Base-by-base conservation (phyloP, 208 protist species). In the Trypanosoma lewisi region DNA sequence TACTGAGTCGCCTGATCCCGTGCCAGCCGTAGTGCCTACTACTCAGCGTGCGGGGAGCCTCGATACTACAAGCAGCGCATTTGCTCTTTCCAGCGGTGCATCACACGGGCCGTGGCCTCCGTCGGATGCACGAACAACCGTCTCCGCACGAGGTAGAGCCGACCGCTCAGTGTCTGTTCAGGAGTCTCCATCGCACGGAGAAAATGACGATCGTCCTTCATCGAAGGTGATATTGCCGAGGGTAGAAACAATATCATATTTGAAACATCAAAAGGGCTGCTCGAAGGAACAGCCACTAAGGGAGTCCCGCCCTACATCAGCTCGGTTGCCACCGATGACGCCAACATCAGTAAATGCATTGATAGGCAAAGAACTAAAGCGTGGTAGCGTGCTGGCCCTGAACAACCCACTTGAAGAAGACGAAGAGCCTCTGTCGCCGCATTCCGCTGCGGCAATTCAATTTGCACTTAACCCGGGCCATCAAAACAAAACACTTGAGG, bases 361-460 rank as follows among this genome's bases (percentile, higher is more conserved):
- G 48, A 53, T 36, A n/a, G 59, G 33, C 9, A 63, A 44, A 33
- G 12, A 33, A 49, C 53, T 23, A 66, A 68, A 19, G 37, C 67
- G 28, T 52, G 56, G 49, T 52, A 66, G 41, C 52, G 47, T 50
- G 23, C 25, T 4, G 39, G 68, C 33, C 42, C 50, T 59, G 36
- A 65, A 65, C 34, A 21, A 33, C 25, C 14, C 19, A 23, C 34
- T 36, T 30, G 47, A 56, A 28, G 50, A 72, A 14, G 55, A 72
- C 23, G 53, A 36, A 42, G 67, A 53, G 16, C 37, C 58, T 5
- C 21, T 54, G 21, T 67, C 54, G 11, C 52, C 33, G 50, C 53
- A 33, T 4, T 45, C 25, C 41, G 42, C 27, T 19, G 34, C 67
- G 2, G 58, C 59, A 9, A 52, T 51, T 17, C 34, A 59, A 34